Base-by-base conservation (phyloP, 805 yeast species). In the Saturnispora sanitii region DNA sequence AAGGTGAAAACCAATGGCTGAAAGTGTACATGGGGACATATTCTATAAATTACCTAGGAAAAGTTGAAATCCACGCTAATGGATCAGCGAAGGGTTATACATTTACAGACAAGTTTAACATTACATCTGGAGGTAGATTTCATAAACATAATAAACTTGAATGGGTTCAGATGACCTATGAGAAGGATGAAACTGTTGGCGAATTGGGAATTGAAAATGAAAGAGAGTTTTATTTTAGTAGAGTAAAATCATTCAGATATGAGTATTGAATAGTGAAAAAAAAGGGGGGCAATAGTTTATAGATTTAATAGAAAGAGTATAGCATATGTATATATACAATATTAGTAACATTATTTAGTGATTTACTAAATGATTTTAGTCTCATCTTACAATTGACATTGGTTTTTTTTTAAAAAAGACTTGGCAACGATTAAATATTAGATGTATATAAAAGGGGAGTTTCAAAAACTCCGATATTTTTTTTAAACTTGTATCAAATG, bases 141-240 rank as follows among this genome's bases (percentile, higher is more conserved):
- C 71, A 71, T 44, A 72, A 71, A 46, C 87, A 78, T 52, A 79
- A 82, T 51, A 78, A 81, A 53, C 61, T 88, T 41, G 68, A 73
- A 38, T 87, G 96, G 96, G 54, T 69, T 5, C 62, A 61, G 19
- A 82, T 81, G 49, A 75, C 73, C 48, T 77, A 75, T 12, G 58
- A 72, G 25, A 50, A 49, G 27, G 35, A 41, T 11, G 38, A 45
- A 4, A 41, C 43, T 9, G 51, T 48, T 1, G 51, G 46, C 1
- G 44, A 41, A 5, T 74, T 85, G 50, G 67, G 75, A 4, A 58
- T 82, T 44, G 68, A 65, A 28, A 82, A 83, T 48, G 96, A 88
- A 55, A 81, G 79, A 50, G 77, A 87, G 11, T 88, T 84, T 60
- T 75, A 71, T 50, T 88, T 86, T 54, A 78, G 82, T 45, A 64